These are phyloP conservation scores for Dioszegia aurantiaca DNA, from an alignment of 768 basidiomycete genomes.

Conservation along the genomic window DNA sequence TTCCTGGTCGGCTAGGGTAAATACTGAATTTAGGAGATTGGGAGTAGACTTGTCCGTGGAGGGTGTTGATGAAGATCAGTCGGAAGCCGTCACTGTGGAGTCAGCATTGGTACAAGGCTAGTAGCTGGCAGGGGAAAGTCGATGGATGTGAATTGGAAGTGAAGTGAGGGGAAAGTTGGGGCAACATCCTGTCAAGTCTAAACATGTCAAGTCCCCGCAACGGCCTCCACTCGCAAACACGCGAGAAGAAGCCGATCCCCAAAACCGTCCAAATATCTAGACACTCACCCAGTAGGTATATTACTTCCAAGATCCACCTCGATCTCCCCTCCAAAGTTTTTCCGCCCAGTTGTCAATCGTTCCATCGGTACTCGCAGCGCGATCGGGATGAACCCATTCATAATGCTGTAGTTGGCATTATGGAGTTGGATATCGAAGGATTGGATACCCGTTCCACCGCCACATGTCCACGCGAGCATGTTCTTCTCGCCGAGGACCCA, in stretches of 20 bases:
- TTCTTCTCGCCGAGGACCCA: conserved; percentile 50
- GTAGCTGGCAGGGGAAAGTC: neutral
- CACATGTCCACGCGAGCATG: conserved; percentile 43
- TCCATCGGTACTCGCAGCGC: conserved; percentile 49
- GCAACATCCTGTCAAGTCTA: too few species aligned
- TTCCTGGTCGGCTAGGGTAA: conserved; percentile 31
- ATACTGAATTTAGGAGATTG: conserved; percentile 48
- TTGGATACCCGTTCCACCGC: conserved; percentile 46
- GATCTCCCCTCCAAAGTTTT: conserved; percentile 48
- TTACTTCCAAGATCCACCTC: conserved; percentile 39
- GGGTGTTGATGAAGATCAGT: conserved; percentile 50
- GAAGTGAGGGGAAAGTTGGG: too few species aligned
- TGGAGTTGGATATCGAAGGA: conserved; percentile 51
- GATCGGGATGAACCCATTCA: conserved; percentile 46
- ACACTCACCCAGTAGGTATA: conserved; percentile 38
- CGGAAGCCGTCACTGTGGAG: conserved; percentile 41
- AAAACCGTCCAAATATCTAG: too few species aligned
- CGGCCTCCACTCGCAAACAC: too few species aligned
- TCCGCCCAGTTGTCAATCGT: conserved; percentile 35
- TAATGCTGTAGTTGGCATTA: conserved; percentile 41
- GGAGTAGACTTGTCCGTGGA: conserved; percentile 42
- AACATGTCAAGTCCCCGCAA: too few species aligned
- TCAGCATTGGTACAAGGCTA: conserved; percentile 3
- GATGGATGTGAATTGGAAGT: neutral
- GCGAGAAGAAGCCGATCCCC: too few species aligned